Evolutionary conservation across 2,329 filamentous ascomycete species (phyloP), one percentile per base, ranked within the genome.

Genomic region (Thermothelomyces thermophilus): DNA sequence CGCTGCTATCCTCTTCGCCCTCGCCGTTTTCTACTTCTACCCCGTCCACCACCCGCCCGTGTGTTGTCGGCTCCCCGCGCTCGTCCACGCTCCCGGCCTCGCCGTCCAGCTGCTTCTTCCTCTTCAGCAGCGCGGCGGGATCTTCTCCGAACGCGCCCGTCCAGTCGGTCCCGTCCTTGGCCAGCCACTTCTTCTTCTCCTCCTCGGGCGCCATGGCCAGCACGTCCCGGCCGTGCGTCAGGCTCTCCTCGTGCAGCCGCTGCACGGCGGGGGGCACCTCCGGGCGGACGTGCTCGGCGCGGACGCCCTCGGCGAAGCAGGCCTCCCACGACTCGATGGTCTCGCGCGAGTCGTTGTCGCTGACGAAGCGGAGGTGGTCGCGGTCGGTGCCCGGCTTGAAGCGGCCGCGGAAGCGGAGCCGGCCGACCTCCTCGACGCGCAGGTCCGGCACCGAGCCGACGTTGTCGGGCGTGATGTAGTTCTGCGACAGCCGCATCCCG

Each of bases 261-360:
- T 86, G 80, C 0, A 91, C 76, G 10, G 79, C 70, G 1, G 83
- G 79, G 0, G 90, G 87, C 0, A 95, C 73, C 61, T 94, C 85
- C 20, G 82, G 77, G 9, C 77, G 71, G 1, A 96, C 88, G 24
- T 81, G 77, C 48, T 83, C 78, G 13, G 75, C 69, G 2, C 93
- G 82, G 0, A 95, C 87, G 11, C 91, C 91, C 66, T 97, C 90
- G 0, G 89, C 82, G 35, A 86, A 80, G 65, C 91, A 96, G 0
- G 90, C 87, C 66, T 96, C 90, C 89, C 90, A 97, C 0, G 86
- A 87, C 70, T 97, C 91, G 56, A 88, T 95, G 0, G 90, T 96
- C 72, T 97, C 93, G 28, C 91, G 84, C 1, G 86, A 84, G 64
- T 95, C 83, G 61, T 95, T 95, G 66, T 94, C 87, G 41, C 82